A percentile compares a stretch with the other conserved stretches of the same genome.
phyloP scores from a whole-genome alignment of 2,329 filamentous ascomycete species.

The Fusarium piperis region DNA sequence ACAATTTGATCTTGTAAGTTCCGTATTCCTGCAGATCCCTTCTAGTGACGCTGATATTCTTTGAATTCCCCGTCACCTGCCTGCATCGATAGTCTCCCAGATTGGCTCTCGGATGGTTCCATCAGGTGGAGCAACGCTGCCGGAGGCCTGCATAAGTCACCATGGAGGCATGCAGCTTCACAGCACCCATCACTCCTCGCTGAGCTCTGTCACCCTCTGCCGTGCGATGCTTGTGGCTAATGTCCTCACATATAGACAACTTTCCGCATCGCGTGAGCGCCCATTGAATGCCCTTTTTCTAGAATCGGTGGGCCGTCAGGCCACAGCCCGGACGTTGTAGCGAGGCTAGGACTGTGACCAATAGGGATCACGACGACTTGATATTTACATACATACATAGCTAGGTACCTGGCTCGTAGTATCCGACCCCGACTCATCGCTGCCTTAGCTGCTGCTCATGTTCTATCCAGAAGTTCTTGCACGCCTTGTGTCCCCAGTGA shows the following conservation, averaged over 20 bases:
- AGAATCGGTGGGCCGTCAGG: not conserved
- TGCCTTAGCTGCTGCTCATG: slow-evolving; percentile 77
- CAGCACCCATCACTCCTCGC: slow-evolving; percentile 10
- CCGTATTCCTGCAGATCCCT: not conserved
- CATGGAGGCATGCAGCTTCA: slow-evolving; percentile 4
- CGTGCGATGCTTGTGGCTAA: not conserved
- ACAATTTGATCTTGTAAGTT: not conserved
- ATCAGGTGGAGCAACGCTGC: slow-evolving; percentile 20
- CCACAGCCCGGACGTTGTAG: not conserved
- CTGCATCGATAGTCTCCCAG: not conserved
- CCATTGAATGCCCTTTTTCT: not conserved
- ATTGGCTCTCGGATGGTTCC: slow-evolving; percentile 18
- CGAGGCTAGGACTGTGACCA: not conserved
- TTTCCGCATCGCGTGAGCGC: not conserved
- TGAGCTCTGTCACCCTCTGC: slow-evolving; percentile 6
- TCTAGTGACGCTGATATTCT: slow-evolving; percentile 9
- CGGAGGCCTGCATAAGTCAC: slow-evolving; percentile 12
- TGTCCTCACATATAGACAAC: not conserved
- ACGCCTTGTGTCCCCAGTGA: slow-evolving; percentile 83
- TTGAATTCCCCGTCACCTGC: slow-evolving; percentile 7
- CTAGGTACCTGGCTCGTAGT: not conserved
- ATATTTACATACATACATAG: not conserved
- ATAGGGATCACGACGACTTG: not conserved
- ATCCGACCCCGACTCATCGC: slow-evolving; percentile 55
- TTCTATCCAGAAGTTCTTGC: slow-evolving; percentile 85